A percentile compares a stretch with the other conserved stretches of the same genome.
phyloP scores from a whole-genome alignment of 805 yeast genomes.

The Metschnikowia matae region DNA sequence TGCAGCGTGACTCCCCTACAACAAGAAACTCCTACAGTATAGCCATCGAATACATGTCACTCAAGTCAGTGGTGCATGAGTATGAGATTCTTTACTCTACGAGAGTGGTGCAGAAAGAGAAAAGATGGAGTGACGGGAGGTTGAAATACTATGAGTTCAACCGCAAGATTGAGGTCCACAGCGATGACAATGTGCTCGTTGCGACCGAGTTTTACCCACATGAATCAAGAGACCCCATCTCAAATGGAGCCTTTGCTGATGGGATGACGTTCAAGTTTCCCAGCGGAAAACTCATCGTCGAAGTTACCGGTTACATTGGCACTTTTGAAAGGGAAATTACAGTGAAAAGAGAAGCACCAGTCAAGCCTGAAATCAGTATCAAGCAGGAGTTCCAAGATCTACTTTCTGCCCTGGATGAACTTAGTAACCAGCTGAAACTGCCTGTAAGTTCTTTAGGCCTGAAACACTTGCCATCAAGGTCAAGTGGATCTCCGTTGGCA shows the following conservation, averaged over 20 bases:
- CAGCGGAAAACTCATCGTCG: conserved; percentile 25
- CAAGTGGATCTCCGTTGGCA: background rate
- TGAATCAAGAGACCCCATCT: conserved; percentile 17
- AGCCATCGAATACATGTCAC: conserved; percentile 9
- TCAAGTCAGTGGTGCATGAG: conserved; percentile 41
- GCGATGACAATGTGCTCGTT: conserved; percentile 32
- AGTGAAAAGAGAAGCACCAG: background rate
- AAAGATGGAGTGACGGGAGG: conserved; percentile 51
- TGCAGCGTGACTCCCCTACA: background rate
- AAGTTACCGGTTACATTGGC: conserved; percentile 28
- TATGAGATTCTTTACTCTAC: conserved; percentile 44
- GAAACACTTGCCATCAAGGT: background rate
- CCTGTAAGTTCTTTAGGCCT: background rate
- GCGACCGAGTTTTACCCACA: conserved; percentile 32
- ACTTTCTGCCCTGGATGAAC: background rate
- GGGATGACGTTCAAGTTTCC: conserved; percentile 26
- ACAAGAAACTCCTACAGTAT: background rate
- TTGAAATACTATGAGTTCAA: conserved; percentile 45
- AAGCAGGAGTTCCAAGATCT: conserved; percentile 1
- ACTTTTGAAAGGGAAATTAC: conserved; percentile 35
- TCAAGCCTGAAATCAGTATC: background rate
- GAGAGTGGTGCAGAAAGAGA: conserved; percentile 43
- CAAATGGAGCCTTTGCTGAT: conserved; percentile 16
- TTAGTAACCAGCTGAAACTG: background rate
- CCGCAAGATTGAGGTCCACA: conserved; percentile 42